Conservation (phyloP, 2,329 filamentous ascomycete species). For the Dissoconium aciculare region DNA sequence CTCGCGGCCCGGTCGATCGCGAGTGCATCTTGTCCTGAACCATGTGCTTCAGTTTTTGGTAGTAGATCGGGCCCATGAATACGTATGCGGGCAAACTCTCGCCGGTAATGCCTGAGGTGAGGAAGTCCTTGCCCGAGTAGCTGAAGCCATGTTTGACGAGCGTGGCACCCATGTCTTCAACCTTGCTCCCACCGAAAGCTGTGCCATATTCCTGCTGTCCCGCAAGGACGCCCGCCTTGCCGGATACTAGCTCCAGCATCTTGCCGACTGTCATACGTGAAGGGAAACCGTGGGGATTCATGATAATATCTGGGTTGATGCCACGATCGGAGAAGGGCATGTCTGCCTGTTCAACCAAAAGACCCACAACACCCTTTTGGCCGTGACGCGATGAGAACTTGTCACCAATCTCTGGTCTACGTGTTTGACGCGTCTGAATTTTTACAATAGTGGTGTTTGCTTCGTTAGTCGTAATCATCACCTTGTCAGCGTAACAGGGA, state of each 20-base stretch:
- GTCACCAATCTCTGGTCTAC: constrained; percentile 86
- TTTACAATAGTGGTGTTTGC: constrained; percentile 78
- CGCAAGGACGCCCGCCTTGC: constrained; percentile 78
- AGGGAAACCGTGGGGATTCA: constrained; percentile 99
- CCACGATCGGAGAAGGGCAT: constrained; percentile 90
- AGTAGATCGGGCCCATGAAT: constrained; percentile 98
- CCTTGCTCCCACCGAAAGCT: constrained; percentile 66
- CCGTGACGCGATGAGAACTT: constrained; percentile 98
- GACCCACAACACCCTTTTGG: constrained; percentile 93
- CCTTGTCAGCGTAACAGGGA: constrained; percentile 85
- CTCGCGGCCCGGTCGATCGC: constrained; percentile 73
- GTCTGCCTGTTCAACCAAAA: constrained; percentile 92
- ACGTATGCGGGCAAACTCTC: constrained; percentile 90
- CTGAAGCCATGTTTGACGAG: constrained; percentile 81
- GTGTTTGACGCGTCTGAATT: constrained; percentile 88
- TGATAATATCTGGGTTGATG: constrained; percentile 95
- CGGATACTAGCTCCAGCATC: constrained; percentile 84
- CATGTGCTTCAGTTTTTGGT: constrained; percentile 99
- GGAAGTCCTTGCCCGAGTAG: constrained; percentile 93
- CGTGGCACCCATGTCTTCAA: constrained; percentile 77
- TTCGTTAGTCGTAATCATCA: constrained; percentile 83
- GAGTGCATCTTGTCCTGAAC: constrained; percentile 99
- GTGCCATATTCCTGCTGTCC: constrained; percentile 83
- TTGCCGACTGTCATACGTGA: constrained; percentile 99
- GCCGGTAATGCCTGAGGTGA: constrained; percentile 88